Evolutionary conservation across 2,329 filamentous ascomycete species (phyloP).

Genomic region (Colletotrichum gloeosporioides): DNA sequence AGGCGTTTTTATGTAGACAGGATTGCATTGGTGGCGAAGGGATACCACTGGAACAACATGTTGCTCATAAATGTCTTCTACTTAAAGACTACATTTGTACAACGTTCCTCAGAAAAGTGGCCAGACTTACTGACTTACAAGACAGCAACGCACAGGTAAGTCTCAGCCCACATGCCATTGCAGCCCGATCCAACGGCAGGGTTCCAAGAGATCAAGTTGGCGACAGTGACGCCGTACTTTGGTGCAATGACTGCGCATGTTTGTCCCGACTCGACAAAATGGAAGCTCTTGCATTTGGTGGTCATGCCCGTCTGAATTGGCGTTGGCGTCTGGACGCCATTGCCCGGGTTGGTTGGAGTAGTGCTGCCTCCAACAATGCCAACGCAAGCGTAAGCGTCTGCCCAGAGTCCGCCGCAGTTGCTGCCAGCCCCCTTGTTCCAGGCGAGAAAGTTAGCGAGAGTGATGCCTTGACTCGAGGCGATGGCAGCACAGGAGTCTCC

Average conservation of each 20-base stretch:
- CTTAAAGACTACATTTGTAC: neutral
- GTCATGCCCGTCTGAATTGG: conserved; percentile 17
- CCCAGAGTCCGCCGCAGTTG: conserved; percentile 29
- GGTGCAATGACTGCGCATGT: conserved; percentile 6
- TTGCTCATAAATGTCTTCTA: neutral
- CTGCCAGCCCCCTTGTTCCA: conserved; percentile 36
- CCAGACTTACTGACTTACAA: neutral
- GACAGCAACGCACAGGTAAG: neutral
- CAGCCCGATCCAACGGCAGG: neutral
- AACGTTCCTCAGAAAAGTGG: neutral
- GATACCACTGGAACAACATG: neutral
- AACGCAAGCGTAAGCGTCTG: conserved; percentile 16
- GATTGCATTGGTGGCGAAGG: neutral
- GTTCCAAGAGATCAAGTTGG: conserved; percentile 5
- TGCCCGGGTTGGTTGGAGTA: neutral
- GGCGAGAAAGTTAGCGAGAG: conserved; percentile 24
- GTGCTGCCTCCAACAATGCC: neutral
- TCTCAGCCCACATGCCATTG: neutral
- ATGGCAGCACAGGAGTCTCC: neutral
- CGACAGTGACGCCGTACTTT: neutral
- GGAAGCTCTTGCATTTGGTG: conserved; percentile 20
- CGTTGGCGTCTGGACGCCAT: conserved; percentile 18
- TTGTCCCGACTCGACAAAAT: neutral
- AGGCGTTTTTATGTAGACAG: neutral
- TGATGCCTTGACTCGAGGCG: conserved; percentile 11